Conservation (phyloP, 176 grass and related monocot species). For the Bothriochloa decipiens region DNA sequence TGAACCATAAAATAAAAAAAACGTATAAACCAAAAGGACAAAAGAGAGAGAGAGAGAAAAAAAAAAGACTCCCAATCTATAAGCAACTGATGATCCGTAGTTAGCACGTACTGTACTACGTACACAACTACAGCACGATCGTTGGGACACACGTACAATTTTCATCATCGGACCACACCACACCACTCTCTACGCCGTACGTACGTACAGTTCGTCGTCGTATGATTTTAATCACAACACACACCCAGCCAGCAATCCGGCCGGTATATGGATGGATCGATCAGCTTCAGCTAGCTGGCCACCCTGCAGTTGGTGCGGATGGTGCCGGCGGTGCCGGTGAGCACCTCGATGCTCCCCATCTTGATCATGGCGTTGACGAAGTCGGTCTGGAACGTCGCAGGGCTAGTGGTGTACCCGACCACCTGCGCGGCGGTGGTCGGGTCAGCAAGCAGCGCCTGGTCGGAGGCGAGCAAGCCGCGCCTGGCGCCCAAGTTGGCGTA, state of each 20-base stretch:
- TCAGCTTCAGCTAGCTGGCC: slow-evolving; percentile 10
- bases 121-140: neutral
- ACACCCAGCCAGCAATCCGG: neutral
- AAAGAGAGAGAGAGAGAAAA: neutral
- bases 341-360: slow-evolving; percentile 73
- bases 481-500: slow-evolving; percentile 56
- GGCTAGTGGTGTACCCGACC: slow-evolving; percentile 51
- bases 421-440: slow-evolving; percentile 56
- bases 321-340: slow-evolving; percentile 58
- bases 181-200: neutral
- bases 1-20: neutral
- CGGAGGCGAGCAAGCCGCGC: slow-evolving; percentile 79
- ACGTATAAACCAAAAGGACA: neutral
- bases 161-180: neutral
- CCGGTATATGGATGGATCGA: too few species aligned
- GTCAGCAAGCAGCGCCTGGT: slow-evolving; percentile 64
- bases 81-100: neutral
- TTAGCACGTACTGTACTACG: neutral
- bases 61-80: neutral
- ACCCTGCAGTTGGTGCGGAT: slow-evolving; percentile 75
- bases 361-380: slow-evolving; percentile 74
- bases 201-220: neutral
- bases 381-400: slow-evolving; percentile 51
- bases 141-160: neutral
- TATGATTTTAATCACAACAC: neutral